Evolutionary conservation across 805 yeast genomes (phyloP).

Genomic region (Kodamaea nitidulidarum): DNA sequence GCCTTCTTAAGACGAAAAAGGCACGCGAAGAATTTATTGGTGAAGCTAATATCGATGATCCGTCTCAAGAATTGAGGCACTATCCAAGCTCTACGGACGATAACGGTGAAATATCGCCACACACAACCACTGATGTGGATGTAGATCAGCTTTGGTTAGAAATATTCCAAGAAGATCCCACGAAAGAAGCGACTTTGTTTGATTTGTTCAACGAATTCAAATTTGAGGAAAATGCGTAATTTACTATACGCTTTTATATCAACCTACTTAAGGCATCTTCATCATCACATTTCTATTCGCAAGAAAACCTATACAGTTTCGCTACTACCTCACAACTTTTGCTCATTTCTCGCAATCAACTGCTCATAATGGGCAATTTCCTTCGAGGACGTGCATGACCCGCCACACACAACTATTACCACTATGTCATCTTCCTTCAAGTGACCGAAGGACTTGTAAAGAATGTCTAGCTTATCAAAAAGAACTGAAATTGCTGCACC

Average conservation of each 20-base stretch:
- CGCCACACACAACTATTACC: conserved; percentile 58
- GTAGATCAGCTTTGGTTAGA: conserved; percentile 12
- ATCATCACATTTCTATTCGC: no score
- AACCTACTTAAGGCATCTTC: no score
- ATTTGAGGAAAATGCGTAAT: conserved; percentile 4
- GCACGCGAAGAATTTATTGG: neutral
- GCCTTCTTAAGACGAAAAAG: neutral
- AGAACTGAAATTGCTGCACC: conserved; percentile 62
- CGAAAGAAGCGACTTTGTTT: conserved; percentile 7
- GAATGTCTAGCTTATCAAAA: conserved; percentile 31
- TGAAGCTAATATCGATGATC: neutral
- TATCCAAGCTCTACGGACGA: neutral
- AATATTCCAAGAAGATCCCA: conserved; percentile 4
- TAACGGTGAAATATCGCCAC: conserved; percentile 3
- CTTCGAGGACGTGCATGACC: conserved; percentile 17
- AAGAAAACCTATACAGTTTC: no score
- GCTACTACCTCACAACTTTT: conserved; percentile 10
- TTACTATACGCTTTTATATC: no score
- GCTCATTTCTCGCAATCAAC: conserved; percentile 12
- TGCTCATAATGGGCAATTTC: conserved; percentile 13
- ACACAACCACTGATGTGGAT: conserved; percentile 1
- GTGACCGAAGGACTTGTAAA: conserved; percentile 22
- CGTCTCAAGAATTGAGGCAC: neutral
- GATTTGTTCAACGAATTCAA: conserved; percentile 8
- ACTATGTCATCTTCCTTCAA: conserved; percentile 40